These are phyloP conservation scores for Camelina laxa DNA, from an alignment of 345 rosid species.

Conservation along the genomic window DNA sequence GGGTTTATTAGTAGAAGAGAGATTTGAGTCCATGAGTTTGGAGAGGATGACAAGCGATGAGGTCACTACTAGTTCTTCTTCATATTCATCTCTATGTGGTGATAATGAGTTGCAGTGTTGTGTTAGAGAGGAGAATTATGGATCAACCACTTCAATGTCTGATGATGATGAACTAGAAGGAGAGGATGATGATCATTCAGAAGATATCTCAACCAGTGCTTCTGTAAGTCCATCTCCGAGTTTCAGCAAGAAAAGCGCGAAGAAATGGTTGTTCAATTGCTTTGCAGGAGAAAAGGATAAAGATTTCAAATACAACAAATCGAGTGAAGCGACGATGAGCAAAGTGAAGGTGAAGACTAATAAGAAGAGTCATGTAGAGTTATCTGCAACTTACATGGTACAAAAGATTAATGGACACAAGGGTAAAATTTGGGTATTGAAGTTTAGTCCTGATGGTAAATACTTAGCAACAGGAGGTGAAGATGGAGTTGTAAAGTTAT, in stretches of 20 bases:
- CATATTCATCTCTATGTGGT: constrained; percentile 40
- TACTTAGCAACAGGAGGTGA: constrained; percentile 86
- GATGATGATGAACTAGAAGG: constrained; percentile 53
- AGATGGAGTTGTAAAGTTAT: constrained; percentile 76
- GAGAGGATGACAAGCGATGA: constrained; percentile 66
- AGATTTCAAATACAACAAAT: constrained; percentile 21
- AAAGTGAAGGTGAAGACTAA: constrained; percentile 63
- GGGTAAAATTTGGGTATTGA: constrained; percentile 72
- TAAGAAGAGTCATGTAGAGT: constrained; percentile 71
- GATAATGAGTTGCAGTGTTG: constrained; percentile 42
- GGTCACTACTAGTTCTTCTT: constrained; percentile 51
- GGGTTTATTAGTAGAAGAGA: constrained; percentile 52
- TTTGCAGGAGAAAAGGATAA: constrained; percentile 33
- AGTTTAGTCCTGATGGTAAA: constrained; percentile 87
- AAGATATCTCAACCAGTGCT: constrained; percentile 12
- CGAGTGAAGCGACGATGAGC: constrained; percentile 31
- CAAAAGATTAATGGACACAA: constrained; percentile 82
- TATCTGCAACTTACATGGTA: constrained; percentile 58
- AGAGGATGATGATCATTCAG: constrained; percentile 26
- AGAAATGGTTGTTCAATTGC: constrained; percentile 62
- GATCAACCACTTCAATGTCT: constrained; percentile 53
- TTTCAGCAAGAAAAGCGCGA: constrained; percentile 44
- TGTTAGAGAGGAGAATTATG: constrained; percentile 50
- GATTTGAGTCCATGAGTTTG: constrained; percentile 10
- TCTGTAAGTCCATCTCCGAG: constrained; percentile 23